These are phyloP conservation scores for Myochromella boudieri DNA, from an alignment of 768 basidiomycete species.

Conservation along the genomic window DNA sequence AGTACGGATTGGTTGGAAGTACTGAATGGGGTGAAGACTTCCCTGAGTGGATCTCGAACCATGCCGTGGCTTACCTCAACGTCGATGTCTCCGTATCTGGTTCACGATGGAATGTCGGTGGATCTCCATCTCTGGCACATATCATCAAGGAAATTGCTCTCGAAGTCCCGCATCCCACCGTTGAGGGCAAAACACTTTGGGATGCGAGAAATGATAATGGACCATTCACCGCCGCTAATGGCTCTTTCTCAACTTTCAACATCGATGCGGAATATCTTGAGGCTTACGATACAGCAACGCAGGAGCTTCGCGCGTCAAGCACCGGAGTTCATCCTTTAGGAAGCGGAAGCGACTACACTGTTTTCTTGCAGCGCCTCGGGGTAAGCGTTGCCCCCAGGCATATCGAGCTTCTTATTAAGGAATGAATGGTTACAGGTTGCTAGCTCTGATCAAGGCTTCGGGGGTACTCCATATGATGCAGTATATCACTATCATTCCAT, in stretches of 20 bases:
- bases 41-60: conserved; percentile 69
- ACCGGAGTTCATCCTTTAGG: conserved; percentile 63
- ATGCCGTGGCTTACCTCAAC: conserved; percentile 88
- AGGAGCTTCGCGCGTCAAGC: conserved; percentile 28
- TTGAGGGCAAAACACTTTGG: conserved; percentile 69
- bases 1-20: conserved; percentile 76
- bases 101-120: conserved; percentile 53
- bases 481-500: conserved; percentile 78
- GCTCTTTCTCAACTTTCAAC: conserved; percentile 14
- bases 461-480: conserved; percentile 47
- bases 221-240: conserved; percentile 35
- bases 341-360: conserved; percentile 88
- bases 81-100: conserved; percentile 69
- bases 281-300: conserved; percentile 37
- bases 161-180: conserved; percentile 73
- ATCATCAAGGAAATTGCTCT: conserved; percentile 68
- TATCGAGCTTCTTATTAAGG: neutral
- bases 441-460: conserved; percentile 43
- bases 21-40: conserved; percentile 97
- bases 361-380: conserved; percentile 80
- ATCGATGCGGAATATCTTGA: conserved; percentile 43
- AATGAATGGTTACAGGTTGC: conserved; percentile 31
- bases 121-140: conserved; percentile 82
- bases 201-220: conserved; percentile 69
- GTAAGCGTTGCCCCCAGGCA: conserved; percentile 23